phyloP scores from a whole-genome alignment of 371 early-diverging fungal genomes.

The Mucor irregularis region DNA sequence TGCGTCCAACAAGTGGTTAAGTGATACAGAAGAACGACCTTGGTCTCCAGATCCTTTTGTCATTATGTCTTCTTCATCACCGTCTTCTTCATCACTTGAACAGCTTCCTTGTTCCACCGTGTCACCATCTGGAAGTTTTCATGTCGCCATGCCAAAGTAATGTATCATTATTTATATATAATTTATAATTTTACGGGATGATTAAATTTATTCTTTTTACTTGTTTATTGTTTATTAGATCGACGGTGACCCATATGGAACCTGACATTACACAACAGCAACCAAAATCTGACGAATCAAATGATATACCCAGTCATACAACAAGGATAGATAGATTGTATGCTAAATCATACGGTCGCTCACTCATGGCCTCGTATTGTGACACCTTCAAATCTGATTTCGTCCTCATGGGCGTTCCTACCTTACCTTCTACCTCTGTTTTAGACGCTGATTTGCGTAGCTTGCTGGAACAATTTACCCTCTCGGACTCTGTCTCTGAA shows the following conservation, averaged over 20 bases:
- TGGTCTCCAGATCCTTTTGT: conserved; percentile 23
- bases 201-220: not conserved
- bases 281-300: conserved; percentile 5
- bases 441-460: conserved; percentile 57
- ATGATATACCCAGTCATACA: conserved; percentile 10
- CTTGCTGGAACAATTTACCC: conserved; percentile 44
- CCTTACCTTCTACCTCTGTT: conserved; percentile 45
- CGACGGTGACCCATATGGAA: conserved; percentile 45
- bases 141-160: conserved; percentile 49
- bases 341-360: conserved; percentile 67
- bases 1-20: conserved; percentile 2
- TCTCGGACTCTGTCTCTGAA: conserved; percentile 42
- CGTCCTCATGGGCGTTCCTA: conserved; percentile 63
- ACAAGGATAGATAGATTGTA: conserved; percentile 45
- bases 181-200: not conserved
- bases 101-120: conserved; percentile 1
- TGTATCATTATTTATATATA: not conserved
- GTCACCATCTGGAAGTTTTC: conserved; percentile 31
- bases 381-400: conserved; percentile 62
- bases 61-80: conserved; percentile 8
- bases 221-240: conserved; percentile 22
- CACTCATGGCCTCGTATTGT: conserved; percentile 62
- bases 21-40: conserved; percentile 17
- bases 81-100: conserved; percentile 4
- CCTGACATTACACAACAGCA: conserved; percentile 41